Percentiles rank a stretch among this genome's conserved stretches.
Conservation (phyloP, 805 yeast species). For the Schizosaccharomyces cryophilus region DNA sequence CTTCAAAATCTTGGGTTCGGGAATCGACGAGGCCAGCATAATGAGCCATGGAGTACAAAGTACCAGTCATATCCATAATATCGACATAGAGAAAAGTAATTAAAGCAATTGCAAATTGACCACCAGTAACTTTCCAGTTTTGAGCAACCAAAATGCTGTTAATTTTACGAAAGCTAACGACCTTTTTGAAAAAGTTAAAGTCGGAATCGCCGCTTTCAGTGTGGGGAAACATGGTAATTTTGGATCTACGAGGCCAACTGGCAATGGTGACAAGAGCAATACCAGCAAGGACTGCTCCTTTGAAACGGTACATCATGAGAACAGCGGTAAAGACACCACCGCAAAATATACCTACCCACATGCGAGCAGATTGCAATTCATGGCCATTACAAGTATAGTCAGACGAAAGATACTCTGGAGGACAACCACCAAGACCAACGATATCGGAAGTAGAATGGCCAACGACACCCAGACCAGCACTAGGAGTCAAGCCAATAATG, state of each 20-base stretch:
- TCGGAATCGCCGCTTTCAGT: slow-evolving; percentile 6
- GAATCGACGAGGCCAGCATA: slow-evolving; percentile 8
- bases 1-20: slow-evolving; percentile 9
- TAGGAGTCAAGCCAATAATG: slow-evolving; percentile 8
- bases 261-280: slow-evolving; percentile 8
- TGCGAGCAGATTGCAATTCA: slow-evolving; percentile 7
- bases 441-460: slow-evolving; percentile 8
- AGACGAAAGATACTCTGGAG: slow-evolving; percentile 5
- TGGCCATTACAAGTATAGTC: slow-evolving; percentile 7
- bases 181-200: slow-evolving; percentile 9
- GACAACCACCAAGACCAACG: slow-evolving; percentile 10
- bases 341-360: slow-evolving; percentile 10
- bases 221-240: slow-evolving; percentile 9
- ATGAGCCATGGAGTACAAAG: slow-evolving; percentile 10
- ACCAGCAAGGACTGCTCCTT: slow-evolving; percentile 9
- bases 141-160: slow-evolving; percentile 7
- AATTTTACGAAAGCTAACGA: slow-evolving; percentile 9
- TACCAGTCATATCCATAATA: slow-evolving; percentile 10
- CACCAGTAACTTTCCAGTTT: slow-evolving; percentile 7
- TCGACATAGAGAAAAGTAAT: slow-evolving; percentile 10
- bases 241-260: slow-evolving; percentile 8
- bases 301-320: slow-evolving; percentile 8
- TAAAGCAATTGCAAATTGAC: slow-evolving; percentile 9
- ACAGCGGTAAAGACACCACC: slow-evolving; percentile 9
- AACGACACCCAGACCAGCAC: slow-evolving; percentile 10